Base-by-base conservation (phyloP, 208 protist species). In the Leishmania major region DNA sequence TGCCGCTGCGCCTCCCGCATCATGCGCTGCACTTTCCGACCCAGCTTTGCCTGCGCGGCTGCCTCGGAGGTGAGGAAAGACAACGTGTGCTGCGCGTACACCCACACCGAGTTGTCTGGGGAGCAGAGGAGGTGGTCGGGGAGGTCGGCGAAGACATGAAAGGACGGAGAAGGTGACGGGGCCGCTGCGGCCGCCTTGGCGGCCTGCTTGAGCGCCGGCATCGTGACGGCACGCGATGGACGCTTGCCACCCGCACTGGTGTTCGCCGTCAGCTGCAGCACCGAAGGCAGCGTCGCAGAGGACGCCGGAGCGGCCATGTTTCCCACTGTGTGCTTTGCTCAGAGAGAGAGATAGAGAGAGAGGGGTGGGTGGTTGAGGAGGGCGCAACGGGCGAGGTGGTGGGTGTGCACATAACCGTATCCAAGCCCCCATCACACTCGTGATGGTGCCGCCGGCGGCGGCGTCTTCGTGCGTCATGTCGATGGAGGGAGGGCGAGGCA, bases 71-170 rank as follows among this genome's bases (percentile, higher is more conserved):
- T 81, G 69, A 87, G 75, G 81, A 84, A 94, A 77, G 84, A 88
- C 62, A 91, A 89, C 43, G 88, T 85, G 83, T 91, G 90, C 75
- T 85, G 79, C 4, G 79, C 88, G 71, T 96, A 95, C 17, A 92
- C 90, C 82, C 90, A 95, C 19, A 93, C 75, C 8, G 77, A 79
- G 86, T 96, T 96, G 60, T 84, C 74, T 17, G 93, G 93, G 43
- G 94, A 88, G 75, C 93, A 96, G 31, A 90, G 84, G 15, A 94
- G 89, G 53, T 90, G 88, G 79, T 96, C 90, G 5, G 87, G 81
- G 40, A 84, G 86, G 53, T 92, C 86, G 4, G 93, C 85, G 78
- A 96, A 96, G 3, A 91, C 75, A 1, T 88, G 62, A 22, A 91
- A 70, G 67, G 82, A 10, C 0, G 73, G 69, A 2, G 71, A 17